These are phyloP conservation scores for Emergomyces pasteurianus DNA, from an alignment of 2,329 filamentous ascomycete species.

Conservation along the genomic window DNA sequence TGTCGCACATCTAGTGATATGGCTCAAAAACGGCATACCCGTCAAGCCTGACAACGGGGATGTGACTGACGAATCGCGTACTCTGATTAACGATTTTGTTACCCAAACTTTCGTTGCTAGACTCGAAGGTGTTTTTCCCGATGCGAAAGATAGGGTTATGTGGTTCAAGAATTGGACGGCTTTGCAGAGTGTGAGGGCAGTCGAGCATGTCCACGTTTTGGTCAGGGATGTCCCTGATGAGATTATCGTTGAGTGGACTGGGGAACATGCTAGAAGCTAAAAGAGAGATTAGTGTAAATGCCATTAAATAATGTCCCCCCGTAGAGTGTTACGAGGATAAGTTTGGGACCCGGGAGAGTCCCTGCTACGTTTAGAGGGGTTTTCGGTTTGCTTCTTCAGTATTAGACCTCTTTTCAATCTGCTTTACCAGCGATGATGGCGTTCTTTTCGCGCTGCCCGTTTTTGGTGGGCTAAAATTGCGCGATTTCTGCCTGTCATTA, in stretches of 20 bases:
- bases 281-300: too few relatives aligned
- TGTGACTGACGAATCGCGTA: slow-evolving; percentile 39
- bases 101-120: slow-evolving; percentile 37
- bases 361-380: neutral
- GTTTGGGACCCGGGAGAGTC: neutral
- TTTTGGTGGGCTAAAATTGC: neutral
- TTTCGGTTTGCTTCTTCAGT: neutral
- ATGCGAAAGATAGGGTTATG: slow-evolving; percentile 36
- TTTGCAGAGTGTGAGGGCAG: slow-evolving; percentile 47
- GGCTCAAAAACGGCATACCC: slow-evolving; percentile 41
- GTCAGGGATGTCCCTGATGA: slow-evolving; percentile 37
- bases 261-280: slow-evolving; percentile 15
- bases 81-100: slow-evolving; percentile 39
- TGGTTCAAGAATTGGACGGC: slow-evolving; percentile 56
- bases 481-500: neutral
- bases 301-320: neutral
- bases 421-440: neutral
- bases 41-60: slow-evolving; percentile 37
- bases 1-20: slow-evolving; percentile 47
- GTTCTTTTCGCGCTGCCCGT: neutral
- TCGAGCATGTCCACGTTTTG: slow-evolving; percentile 47
- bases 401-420: neutral
- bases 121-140: slow-evolving; percentile 25
- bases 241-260: slow-evolving; percentile 35
- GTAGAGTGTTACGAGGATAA: neutral